Base-by-base conservation (phyloP, 352 stramenopile species). In the Globisporangium echinulatum region DNA sequence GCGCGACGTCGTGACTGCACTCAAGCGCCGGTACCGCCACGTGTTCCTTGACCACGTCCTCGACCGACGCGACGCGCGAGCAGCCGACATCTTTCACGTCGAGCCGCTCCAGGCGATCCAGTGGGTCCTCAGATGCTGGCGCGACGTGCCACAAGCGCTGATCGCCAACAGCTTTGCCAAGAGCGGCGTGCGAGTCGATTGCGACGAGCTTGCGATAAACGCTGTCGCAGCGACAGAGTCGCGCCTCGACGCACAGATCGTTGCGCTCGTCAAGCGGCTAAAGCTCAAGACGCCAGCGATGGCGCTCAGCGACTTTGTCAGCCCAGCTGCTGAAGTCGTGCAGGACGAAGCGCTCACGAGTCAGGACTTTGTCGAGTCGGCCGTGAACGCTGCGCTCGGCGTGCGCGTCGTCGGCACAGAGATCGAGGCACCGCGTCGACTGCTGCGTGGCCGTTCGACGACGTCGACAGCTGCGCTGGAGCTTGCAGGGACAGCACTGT, bases 361-460 rank as follows among this genome's bases (percentile, higher is more conserved):
- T 54, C 76, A 85, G 39, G 77, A 90, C 55, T 90, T 88, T 67
- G 78, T 83, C 8, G 75, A 90, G 49, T 78, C 74, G 0, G 78
- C 76, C 1, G 50, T 88, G 42, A 69, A 87, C 49, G 64, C 67
- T 1, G 66, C 70, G 25, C 65, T 87, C 44, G 64, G 77, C 3
- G 68, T 71, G 11, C 61, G 62, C 4, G 72, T 88, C 42, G 37
- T 59, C 56, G 66, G 77, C 4, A 72, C 64, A 8, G 61, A 56
- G 10, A 33, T 68, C 57, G 58, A 82, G 59, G 51, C 44, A 17
- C 52, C 36, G 48, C 75, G 58, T 25, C 66, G 36, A 67, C 58
- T 61, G 64, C 56, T 42, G 17, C 14, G 7, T 4, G 25, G n/a
- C 7, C n/a, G 36, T 6, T 43, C 49, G 13, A 67, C 59, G 46